phyloP scores from a whole-genome alignment of 2,329 filamentous ascomycete species.

The Lecanoromycetidae sp. region DNA sequence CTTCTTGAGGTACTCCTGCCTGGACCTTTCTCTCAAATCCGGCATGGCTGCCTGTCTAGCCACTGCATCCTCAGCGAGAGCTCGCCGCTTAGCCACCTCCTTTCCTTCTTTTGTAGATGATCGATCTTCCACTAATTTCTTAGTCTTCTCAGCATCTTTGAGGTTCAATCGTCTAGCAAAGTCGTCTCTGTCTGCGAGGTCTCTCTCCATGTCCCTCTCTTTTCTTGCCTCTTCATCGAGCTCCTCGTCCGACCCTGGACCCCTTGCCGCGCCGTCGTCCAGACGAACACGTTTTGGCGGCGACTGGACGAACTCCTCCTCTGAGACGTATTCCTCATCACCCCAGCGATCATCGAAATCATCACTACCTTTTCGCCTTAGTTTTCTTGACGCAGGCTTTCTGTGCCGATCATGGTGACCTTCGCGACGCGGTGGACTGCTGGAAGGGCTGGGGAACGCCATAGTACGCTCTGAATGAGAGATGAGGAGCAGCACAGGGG shows the following conservation, averaged over 20 bases:
- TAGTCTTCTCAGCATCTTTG: slow-evolving; percentile 58
- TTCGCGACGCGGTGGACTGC: background rate
- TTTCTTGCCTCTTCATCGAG: slow-evolving; percentile 49
- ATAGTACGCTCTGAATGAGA: background rate
- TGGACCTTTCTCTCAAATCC: slow-evolving; percentile 68
- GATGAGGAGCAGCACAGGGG: background rate
- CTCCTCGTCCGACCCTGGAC: slow-evolving; percentile 32
- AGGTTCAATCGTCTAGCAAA: slow-evolving; percentile 64
- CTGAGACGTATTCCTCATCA: slow-evolving; percentile 53
- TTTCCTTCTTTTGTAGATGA: slow-evolving; percentile 43
- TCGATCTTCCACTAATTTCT: slow-evolving; percentile 53
- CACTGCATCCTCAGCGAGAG: slow-evolving; percentile 54
- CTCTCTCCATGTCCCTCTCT: slow-evolving; percentile 49
- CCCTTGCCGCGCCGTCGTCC: slow-evolving; percentile 39
- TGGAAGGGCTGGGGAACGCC: background rate
- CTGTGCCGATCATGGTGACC: background rate
- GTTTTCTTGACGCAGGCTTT: slow-evolving; percentile 7
- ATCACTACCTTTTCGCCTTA: slow-evolving; percentile 27
- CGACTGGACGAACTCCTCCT: slow-evolving; percentile 53
- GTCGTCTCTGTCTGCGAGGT: slow-evolving; percentile 64
- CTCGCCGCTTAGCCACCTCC: slow-evolving; percentile 48
- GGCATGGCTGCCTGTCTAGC: slow-evolving; percentile 61
- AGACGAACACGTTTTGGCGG: slow-evolving; percentile 59
- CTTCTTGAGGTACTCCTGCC: slow-evolving; percentile 90
- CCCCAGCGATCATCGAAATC: slow-evolving; percentile 72